Conservation (phyloP, 495 filamentous ascomycete genomes). For the Echria macrotheca region DNA sequence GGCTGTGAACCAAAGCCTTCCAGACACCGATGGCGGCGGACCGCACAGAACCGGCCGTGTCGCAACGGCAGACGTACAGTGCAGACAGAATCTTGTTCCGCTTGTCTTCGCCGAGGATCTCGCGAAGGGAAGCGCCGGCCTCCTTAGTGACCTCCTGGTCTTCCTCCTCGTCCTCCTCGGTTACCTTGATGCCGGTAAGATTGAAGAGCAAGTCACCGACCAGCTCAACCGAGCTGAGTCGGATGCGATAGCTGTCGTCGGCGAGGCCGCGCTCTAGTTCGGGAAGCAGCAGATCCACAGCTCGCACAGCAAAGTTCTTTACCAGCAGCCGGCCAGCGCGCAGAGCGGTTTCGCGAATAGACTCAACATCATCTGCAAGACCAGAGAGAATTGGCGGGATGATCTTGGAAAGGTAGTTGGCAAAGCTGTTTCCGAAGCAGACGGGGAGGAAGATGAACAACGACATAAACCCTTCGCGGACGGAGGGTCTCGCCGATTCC, state of each 20-base stretch:
- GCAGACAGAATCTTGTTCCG: slow-evolving; percentile 92
- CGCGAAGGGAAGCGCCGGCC: slow-evolving; percentile 83
- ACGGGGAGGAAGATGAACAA: slow-evolving; percentile 98
- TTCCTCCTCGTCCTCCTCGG: slow-evolving; percentile 64
- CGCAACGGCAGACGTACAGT: slow-evolving; percentile 94
- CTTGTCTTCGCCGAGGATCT: slow-evolving; percentile 91
- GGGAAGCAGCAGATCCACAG: slow-evolving; percentile 88
- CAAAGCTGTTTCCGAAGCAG: slow-evolving; percentile 98
- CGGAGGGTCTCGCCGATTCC: slow-evolving; percentile 79
- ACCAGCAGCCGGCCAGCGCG: slow-evolving; percentile 89
- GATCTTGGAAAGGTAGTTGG: slow-evolving; percentile 89
- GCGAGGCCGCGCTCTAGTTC: slow-evolving; percentile 93
- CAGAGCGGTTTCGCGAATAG: slow-evolving; percentile 89
- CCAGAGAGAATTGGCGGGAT: slow-evolving; percentile 94
- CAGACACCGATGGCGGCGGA: slow-evolving; percentile 87
- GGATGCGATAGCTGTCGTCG: slow-evolving; percentile 92
- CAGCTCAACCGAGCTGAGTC: slow-evolving; percentile 93
- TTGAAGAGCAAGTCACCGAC: slow-evolving; percentile 98
- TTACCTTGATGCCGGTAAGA: slow-evolving; percentile 84
- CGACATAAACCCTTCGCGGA: slow-evolving; percentile 98
- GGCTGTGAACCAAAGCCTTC: slow-evolving; percentile 93
- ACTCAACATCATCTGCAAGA: slow-evolving; percentile 90
- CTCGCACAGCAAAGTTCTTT: slow-evolving; percentile 93
- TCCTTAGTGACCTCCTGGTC: slow-evolving; percentile 75
- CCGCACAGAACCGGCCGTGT: slow-evolving; percentile 89